These are phyloP conservation scores for Plantago major DNA, from an alignment of 257 asterid genomes.

Conservation along the genomic window DNA sequence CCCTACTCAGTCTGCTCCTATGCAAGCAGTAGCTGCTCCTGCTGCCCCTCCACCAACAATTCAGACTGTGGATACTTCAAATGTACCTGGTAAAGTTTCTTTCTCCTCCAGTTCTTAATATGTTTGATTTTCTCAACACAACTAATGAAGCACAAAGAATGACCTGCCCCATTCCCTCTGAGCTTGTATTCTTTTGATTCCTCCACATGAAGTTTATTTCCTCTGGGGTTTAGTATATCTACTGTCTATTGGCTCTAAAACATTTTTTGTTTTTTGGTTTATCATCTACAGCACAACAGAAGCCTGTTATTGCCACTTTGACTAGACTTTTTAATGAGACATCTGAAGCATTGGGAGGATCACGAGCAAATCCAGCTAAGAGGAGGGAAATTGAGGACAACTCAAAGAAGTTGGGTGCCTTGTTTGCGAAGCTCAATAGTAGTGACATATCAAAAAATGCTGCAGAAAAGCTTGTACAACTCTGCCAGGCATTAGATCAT, in stretches of 20 bases:
- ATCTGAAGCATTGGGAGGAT: conserved; percentile 84
- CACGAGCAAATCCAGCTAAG: conserved; percentile 89
- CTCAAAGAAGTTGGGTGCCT: conserved; percentile 82
- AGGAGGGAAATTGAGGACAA: conserved; percentile 95
- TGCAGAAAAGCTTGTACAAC: conserved; percentile 84
- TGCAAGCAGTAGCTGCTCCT: conserved; percentile 57
- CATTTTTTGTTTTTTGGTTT: not conserved
- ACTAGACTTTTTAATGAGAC: conserved; percentile 89
- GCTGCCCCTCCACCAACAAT: conserved; percentile 94
- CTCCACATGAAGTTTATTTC: not conserved
- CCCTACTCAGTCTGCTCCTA: conserved; percentile 57
- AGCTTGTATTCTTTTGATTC: not conserved
- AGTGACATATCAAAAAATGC: conserved; percentile 90
- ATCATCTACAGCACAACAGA: conserved; percentile 70
- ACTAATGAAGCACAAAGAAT: too few relatives aligned
- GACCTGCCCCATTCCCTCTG: too few relatives aligned
- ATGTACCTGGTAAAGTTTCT: conserved; percentile 75
- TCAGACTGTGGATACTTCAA: conserved; percentile 92
- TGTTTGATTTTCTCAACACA: too few relatives aligned
- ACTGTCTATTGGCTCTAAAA: not conserved
- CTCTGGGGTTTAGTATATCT: not conserved
- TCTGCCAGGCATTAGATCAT: conserved; percentile 80
- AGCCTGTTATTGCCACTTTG: conserved; percentile 81
- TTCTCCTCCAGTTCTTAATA: conserved; percentile 10
- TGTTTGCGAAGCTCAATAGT: conserved; percentile 73